Percentiles rank a stretch among this genome's conserved stretches.
phyloP scores from a whole-genome alignment of 768 basidiomycete genomes.

The Amanita thiersii region DNA sequence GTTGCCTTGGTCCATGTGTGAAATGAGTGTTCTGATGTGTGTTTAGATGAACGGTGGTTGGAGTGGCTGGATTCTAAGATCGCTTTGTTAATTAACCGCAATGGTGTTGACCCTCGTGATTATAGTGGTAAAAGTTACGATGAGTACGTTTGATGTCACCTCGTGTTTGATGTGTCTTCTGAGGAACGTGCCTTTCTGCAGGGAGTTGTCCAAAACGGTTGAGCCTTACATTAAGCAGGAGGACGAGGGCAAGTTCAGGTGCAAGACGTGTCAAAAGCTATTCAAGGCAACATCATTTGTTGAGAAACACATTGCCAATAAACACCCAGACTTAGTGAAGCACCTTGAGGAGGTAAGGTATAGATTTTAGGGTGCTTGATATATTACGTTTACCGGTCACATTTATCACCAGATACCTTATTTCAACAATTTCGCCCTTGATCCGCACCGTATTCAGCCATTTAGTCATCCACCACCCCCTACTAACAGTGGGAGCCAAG shows the following conservation, averaged over 20 bases:
- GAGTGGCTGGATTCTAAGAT: slow-evolving; percentile 86
- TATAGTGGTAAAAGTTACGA: slow-evolving; percentile 88
- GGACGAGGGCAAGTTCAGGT: slow-evolving; percentile 94
- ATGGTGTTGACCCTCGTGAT: slow-evolving; percentile 75
- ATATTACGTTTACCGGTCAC: slow-evolving; percentile 7
- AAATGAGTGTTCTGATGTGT: slow-evolving; percentile 9
- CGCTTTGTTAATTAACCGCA: slow-evolving; percentile 68
- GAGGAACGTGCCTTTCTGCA: slow-evolving; percentile 22
- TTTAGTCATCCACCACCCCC: slow-evolving; percentile 70
- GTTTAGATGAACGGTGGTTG: slow-evolving; percentile 78
- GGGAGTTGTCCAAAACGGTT: slow-evolving; percentile 74
- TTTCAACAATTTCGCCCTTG: slow-evolving; percentile 95
- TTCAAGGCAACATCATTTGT: slow-evolving; percentile 98
- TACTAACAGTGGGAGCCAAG: slow-evolving; percentile 57
- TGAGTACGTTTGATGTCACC: slow-evolving; percentile 44
- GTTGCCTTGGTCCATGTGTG: slow-evolving; percentile 15
- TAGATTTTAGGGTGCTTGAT: slow-evolving; percentile 10
- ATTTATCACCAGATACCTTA: slow-evolving; percentile 55
- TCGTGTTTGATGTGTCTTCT: background rate
- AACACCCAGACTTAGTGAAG: slow-evolving; percentile 83
- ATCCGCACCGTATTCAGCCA: slow-evolving; percentile 88
- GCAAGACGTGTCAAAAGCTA: slow-evolving; percentile 93
- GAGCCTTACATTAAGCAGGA: slow-evolving; percentile 87
- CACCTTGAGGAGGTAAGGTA: slow-evolving; percentile 72
- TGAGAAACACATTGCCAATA: slow-evolving; percentile 94